phyloP scores from a whole-genome alignment of 192 early-diverging fungal species.

The Backusella circina region DNA sequence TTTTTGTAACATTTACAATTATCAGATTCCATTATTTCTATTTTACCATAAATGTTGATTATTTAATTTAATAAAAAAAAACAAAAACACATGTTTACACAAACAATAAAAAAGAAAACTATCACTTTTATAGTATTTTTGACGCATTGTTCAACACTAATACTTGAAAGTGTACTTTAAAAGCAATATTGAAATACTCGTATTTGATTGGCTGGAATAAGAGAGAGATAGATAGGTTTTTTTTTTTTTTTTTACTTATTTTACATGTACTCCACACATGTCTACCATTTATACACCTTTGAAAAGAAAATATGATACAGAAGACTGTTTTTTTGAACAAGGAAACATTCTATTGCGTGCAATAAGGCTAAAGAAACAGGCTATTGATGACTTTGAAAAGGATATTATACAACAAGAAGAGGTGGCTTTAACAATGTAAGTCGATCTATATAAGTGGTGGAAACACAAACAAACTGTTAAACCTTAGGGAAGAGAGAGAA shows the following conservation, averaged over 20 bases:
- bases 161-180: no score
- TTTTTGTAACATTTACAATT: not conserved
- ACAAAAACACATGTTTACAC: conserved; percentile 1
- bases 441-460: not conserved
- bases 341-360: conserved; percentile 30
- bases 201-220: not conserved
- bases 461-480: not conserved
- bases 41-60: not conserved
- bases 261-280: not conserved
- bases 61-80: not conserved
- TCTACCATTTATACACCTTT: conserved; percentile 21
- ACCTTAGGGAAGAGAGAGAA: not conserved
- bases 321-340: conserved; percentile 27
- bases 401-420: conserved; percentile 13
- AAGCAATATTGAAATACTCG: no score
- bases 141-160: not conserved
- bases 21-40: not conserved
- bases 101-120: not conserved
- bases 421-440: conserved; percentile 1
- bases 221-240: no score
- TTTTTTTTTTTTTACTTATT: not conserved
- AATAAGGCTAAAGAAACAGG: conserved; percentile 24
- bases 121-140: not conserved
- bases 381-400: not conserved
- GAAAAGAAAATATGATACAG: conserved; percentile 19